Evolutionary conservation across 1,139 yeast genomes (phyloP).

Genomic region (Scheffersomyces parashehatae): DNA sequence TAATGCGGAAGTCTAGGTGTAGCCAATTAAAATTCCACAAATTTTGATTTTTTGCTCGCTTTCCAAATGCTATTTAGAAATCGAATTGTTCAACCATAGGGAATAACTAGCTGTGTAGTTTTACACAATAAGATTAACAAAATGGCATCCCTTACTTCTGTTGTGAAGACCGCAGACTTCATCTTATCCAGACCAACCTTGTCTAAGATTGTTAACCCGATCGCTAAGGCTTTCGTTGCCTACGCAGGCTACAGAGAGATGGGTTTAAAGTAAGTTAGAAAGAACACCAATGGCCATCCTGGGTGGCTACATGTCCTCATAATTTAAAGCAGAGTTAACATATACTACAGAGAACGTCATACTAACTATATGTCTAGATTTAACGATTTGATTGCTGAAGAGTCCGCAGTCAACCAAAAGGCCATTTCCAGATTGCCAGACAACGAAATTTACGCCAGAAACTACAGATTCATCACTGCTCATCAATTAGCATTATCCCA

Average conservation of each 20-base stretch:
- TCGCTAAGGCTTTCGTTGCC: constrained; percentile 70
- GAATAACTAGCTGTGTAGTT: background rate
- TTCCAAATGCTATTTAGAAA: too few relatives aligned
- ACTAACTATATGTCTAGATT: constrained; percentile 41
- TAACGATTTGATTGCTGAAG: constrained; percentile 87
- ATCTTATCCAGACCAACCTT: constrained; percentile 80
- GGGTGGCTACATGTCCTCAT: background rate
- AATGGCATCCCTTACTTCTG: constrained; percentile 78
- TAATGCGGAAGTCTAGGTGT: constrained; percentile 8
- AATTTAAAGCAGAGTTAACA: background rate
- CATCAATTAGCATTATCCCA: constrained; percentile 85
- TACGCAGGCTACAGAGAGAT: constrained; percentile 90
- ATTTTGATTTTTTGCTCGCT: constrained; percentile 9
- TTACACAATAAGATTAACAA: constrained; percentile 4
- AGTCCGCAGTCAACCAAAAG: constrained; percentile 80
- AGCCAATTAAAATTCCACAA: constrained; percentile 15
- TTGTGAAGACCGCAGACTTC: constrained; percentile 79
- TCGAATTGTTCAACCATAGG: background rate
- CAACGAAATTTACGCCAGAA: constrained; percentile 83
- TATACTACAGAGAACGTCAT: background rate
- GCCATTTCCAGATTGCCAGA: constrained; percentile 88
- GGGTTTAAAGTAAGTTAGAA: constrained; percentile 65
- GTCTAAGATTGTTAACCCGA: constrained; percentile 74
- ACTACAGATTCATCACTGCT: constrained; percentile 88
- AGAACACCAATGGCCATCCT: too few relatives aligned